Base-by-base conservation (phyloP, 805 yeast species). In the Cyberlindnera euphorbiae region DNA sequence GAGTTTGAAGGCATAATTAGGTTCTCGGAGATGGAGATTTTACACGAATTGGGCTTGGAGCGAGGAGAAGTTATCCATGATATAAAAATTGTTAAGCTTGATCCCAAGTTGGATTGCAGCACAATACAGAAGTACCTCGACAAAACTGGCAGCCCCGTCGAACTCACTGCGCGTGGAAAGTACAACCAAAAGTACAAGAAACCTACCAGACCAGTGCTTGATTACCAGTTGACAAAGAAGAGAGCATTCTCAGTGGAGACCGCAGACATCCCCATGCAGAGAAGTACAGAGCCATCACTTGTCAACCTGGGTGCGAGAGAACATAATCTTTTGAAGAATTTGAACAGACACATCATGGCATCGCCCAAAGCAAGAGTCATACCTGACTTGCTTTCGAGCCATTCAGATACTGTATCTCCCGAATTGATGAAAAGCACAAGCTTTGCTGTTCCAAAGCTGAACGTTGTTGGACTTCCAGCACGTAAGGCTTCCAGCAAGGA, bases 161-260 rank as follows among this genome's bases (percentile, higher is more conserved):
- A 46, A 23, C 41, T 62, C 15, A 65, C 64, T 6, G 62, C 59
- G 5, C 58, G 59, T 25, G 66, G 67, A 1, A 44, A 38, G 12
- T 60, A 58, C 32, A 53, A 60, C 31, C 34, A 36, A 25, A 44
- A 38, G 33, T 36, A 44, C 19, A 31, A 28, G 26, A 22, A 32
- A 16, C 41, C 33, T 13, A 31, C 15, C 13, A 45, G 32, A 21
- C 39, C 35, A 22, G 9, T 24, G 7, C 7, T 24, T 24, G 13
- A 7, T 9, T n/a, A n/a, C n/a, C n/a, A n/a, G n/a, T n/a, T n/a
- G n/a, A n/a, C n/a, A n/a, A n/a, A n/a, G n/a, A n/a, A n/a, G n/a
- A n/a, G n/a, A n/a, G n/a, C n/a, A n/a, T n/a, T n/a, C n/a, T n/a
- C n/a, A n/a, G n/a, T n/a, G n/a, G n/a, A n/a, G n/a, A n/a, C n/a